Evolutionary conservation across 2,329 filamentous ascomycete species (phyloP).

Genomic region (Aspergillus novofumigatus): DNA sequence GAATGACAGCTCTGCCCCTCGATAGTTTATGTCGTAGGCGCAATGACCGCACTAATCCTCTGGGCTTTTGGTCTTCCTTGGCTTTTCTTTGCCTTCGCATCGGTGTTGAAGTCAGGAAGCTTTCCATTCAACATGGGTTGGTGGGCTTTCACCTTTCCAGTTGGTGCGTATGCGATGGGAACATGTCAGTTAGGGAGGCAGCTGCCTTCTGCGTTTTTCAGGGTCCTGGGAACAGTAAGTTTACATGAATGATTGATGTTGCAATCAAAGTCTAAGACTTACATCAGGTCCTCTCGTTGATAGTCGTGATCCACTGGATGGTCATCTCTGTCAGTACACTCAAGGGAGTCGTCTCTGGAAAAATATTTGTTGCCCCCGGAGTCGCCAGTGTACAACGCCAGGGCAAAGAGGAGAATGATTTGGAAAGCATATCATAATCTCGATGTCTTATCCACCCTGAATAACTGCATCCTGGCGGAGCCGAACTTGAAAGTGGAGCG

Average conservation of each 20-base stretch:
- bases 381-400: not conserved
- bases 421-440: not conserved
- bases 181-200: slow-evolving; percentile 42
- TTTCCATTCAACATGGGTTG: slow-evolving; percentile 59
- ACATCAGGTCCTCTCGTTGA: not conserved
- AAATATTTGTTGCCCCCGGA: not conserved
- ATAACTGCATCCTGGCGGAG: not conserved
- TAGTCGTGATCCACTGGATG: not conserved
- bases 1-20: slow-evolving; percentile 15
- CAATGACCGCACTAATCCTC: slow-evolving; percentile 27
- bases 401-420: not conserved
- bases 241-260: not conserved
- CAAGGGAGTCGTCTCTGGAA: not conserved
- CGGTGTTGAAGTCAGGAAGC: slow-evolving; percentile 19
- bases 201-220: slow-evolving; percentile 52
- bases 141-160: slow-evolving; percentile 56
- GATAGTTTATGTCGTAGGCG: slow-evolving; percentile 25
- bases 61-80: slow-evolving; percentile 33
- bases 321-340: not conserved
- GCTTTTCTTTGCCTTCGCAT: slow-evolving; percentile 30
- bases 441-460: not conserved
- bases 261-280: not conserved
- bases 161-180: slow-evolving; percentile 50
- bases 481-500: not conserved
- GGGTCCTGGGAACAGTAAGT: slow-evolving; percentile 48